These are phyloP conservation scores for Mucor irregularis DNA, from an alignment of 371 early-diverging fungal species.

Conservation along the genomic window DNA sequence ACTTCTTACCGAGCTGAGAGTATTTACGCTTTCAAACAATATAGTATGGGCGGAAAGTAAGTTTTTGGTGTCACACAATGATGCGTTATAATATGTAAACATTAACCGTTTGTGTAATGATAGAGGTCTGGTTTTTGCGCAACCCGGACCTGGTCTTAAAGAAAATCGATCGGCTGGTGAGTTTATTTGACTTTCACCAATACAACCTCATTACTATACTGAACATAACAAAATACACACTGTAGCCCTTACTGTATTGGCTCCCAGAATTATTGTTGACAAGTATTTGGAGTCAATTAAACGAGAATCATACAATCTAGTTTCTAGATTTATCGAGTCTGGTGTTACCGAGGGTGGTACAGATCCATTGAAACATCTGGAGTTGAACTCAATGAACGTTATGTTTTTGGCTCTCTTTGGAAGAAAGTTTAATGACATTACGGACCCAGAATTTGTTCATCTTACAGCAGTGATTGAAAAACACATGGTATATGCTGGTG, in stretches of 20 bases:
- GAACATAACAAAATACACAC: background rate
- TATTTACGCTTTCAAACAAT: background rate
- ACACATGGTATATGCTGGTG: background rate
- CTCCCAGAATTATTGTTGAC: conserved; percentile 5
- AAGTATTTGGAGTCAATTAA: conserved; percentile 1
- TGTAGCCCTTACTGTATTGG: conserved; percentile 5
- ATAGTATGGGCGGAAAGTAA: conserved; percentile 7
- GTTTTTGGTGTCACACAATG: background rate
- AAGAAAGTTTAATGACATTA: background rate
- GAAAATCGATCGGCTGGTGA: conserved; percentile 1
- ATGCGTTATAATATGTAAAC: background rate
- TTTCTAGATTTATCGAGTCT: background rate
- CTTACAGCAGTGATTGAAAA: background rate
- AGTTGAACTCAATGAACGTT: conserved; percentile 8
- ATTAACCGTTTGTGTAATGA: background rate
- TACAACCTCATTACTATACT: background rate
- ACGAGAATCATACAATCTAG: background rate
- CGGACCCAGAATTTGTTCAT: conserved; percentile 5
- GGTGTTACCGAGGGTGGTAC: background rate
- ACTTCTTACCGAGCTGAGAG: conserved; percentile 12
- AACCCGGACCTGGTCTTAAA: background rate
- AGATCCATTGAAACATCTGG: conserved; percentile 2
- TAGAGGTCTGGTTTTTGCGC: conserved; percentile 6
- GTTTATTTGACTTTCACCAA: background rate
- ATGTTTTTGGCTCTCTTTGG: conserved; percentile 4